phyloP scores from a whole-genome alignment of 305 asterid species.

The Fraxinus latifolia region DNA sequence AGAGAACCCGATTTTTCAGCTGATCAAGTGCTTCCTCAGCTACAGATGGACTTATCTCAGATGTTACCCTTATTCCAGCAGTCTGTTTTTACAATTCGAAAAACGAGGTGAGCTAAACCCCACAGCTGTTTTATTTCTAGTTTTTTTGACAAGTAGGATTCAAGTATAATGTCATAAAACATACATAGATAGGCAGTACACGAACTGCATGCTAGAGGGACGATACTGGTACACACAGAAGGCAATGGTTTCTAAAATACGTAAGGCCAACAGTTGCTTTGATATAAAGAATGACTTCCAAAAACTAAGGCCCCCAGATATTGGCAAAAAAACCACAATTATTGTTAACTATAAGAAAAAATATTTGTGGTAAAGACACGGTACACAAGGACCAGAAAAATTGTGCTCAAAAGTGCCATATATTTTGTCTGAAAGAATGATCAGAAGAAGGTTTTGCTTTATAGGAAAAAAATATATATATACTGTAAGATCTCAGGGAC shows the following conservation, averaged over 20 bases:
- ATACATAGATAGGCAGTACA: neutral
- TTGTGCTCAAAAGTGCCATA: neutral
- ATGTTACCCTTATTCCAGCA: slow-evolving; percentile 69
- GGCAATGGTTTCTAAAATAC: neutral
- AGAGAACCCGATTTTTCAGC: slow-evolving; percentile 44
- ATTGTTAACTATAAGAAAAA: neutral
- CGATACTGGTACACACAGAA: neutral
- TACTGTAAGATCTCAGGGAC: neutral
- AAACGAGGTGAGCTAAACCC: neutral
- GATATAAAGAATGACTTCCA: neutral
- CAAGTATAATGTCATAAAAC: neutral
- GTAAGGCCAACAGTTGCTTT: neutral
- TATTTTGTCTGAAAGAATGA: neutral
- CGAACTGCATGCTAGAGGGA: neutral
- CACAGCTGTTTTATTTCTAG: neutral
- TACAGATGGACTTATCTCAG: slow-evolving; percentile 50
- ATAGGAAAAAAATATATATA: neutral
- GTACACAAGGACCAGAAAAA: neutral
- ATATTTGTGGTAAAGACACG: neutral
- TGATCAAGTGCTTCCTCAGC: slow-evolving; percentile 89
- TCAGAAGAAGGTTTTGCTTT: neutral
- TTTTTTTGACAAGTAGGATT: neutral
- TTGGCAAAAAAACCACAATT: neutral
- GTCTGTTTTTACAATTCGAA: slow-evolving; percentile 47
- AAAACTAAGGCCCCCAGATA: neutral